Percentiles rank a stretch among this genome's conserved stretches.
These are phyloP conservation scores for Epithele typhae DNA, from an alignment of 768 basidiomycete genomes.

Conservation along the genomic window DNA sequence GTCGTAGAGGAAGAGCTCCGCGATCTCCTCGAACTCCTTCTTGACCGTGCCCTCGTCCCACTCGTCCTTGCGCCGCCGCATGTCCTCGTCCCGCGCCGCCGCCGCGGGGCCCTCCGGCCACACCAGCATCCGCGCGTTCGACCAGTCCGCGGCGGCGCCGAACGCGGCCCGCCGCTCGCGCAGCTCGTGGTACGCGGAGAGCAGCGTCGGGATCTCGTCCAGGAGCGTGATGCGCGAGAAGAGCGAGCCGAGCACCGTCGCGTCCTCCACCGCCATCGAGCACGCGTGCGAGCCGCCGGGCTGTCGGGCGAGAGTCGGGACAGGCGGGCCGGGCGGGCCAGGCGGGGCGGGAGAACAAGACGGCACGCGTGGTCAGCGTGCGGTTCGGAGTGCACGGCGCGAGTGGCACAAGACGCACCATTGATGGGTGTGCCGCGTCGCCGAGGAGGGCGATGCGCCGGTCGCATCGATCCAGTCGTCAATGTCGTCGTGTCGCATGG, in stretches of 20 bases:
- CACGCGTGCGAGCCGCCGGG: conserved; percentile 51
- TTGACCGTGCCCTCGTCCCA: conserved; percentile 44
- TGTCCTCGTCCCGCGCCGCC: conserved; percentile 38
- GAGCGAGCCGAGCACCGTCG: conserved; percentile 53
- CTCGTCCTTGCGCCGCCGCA: conserved; percentile 33
- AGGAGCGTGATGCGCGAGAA: conserved; percentile 46
- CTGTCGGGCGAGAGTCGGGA: conserved; percentile 25
- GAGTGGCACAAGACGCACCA: conserved; percentile 31
- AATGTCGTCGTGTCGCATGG: conserved; percentile 30
- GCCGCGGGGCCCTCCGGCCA: conserved; percentile 40
- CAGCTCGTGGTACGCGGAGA: conserved; percentile 55
- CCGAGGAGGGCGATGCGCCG: conserved; percentile 52
- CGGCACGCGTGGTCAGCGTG: not conserved
- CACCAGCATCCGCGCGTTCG: conserved; percentile 40
- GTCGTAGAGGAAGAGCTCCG: conserved; percentile 46
- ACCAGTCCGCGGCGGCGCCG: conserved; percentile 40
- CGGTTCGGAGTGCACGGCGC: not conserved
- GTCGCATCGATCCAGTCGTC: conserved; percentile 47
- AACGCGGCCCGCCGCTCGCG: conserved; percentile 43
- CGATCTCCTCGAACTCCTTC: conserved; percentile 49
- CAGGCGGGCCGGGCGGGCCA: too few species aligned
- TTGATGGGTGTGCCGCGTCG: conserved; percentile 55
- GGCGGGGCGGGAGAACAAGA: not conserved
- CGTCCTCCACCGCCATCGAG: conserved; percentile 56
- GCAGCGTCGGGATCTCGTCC: conserved; percentile 45